Evolutionary conservation across 768 basidiomycete species (phyloP).

Genomic region (Thelephora ganbajun): DNA sequence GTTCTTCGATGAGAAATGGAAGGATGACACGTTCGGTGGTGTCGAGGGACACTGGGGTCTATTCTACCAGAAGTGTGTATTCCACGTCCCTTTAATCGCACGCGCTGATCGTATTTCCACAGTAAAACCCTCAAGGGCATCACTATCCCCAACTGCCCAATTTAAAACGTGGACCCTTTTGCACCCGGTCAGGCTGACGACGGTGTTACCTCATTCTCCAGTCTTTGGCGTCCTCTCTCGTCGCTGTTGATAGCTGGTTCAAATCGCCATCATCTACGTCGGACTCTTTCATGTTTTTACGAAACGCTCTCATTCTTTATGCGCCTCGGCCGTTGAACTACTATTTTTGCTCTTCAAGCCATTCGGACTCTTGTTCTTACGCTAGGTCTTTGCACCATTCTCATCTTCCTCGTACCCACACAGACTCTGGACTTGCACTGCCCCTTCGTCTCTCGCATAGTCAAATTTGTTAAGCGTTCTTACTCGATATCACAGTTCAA

Average conservation of each 20-base stretch:
- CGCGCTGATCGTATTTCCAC: constrained; percentile 10
- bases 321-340: neutral
- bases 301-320: neutral
- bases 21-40: constrained; percentile 62
- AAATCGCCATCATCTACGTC: neutral
- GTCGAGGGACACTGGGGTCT: constrained; percentile 55
- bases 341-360: constrained; percentile 1
- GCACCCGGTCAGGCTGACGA: neutral
- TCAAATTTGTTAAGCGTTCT: too few species aligned
- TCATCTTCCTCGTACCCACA: too few species aligned
- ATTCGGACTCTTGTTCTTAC: constrained; percentile 1
- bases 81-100: neutral
- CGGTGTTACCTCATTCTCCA: neutral
- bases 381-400: too few species aligned
- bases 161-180: constrained; percentile 4
- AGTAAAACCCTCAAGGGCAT: constrained; percentile 64
- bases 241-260: neutral
- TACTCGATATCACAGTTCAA: too few species aligned
- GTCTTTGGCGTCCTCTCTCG: neutral
- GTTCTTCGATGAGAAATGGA: constrained; percentile 75
- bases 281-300: neutral
- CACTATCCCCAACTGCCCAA: constrained; percentile 46
- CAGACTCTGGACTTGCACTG: neutral
- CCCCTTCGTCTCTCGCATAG: too few species aligned
- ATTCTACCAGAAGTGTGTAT: constrained; percentile 40